Evolutionary conservation across 805 yeast species (phyloP), one percentile per base, ranked within the genome.

Genomic region (Lachancea mirantina): DNA sequence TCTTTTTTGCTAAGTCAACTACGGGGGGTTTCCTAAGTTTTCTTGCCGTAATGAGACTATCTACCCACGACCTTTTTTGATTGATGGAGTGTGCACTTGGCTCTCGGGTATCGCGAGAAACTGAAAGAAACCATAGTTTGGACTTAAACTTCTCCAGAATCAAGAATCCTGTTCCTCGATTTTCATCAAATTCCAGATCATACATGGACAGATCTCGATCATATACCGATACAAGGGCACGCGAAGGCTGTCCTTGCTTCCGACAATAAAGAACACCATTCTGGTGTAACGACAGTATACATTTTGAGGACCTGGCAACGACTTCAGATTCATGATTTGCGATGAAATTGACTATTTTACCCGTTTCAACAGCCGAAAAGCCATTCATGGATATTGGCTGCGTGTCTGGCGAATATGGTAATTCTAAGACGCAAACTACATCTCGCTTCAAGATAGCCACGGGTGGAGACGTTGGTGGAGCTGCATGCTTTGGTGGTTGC

Each of bases 171-270:
- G 64, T 68, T 15, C 64, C 64, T 5, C 64, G 64, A 13, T 57
- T 61, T 36, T 75, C 82, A 41, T 76, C 78, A 55, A 82, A 81
- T 51, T 81, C 89, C 55, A 78, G 80, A 55, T 81, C 89, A 51
- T 81, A 82, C 78, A 82, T 76, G 48, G 83, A 82, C 34, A 81
- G 74, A 42, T 72, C 63, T 26, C 62, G 58, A 44, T 70, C 74
- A 3, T 49, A 47, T 10, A 56, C 43, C 30, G 53, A 49, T 6
- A 52, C 50, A 38, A 55, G 46, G 11, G 29, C 30, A 14, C 26
- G 37, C 8, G 14, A 11, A 10, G 28, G 24, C 5, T 21, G 31
- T 10, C 28, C 16, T 19, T 31, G 35, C 8, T 19, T 23, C 13
- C 20, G 21, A 19, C 30, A 23, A 11, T 29, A 11, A 7, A 38